Conservation (phyloP, 805 yeast species). For the Saturnispora besseyi region DNA sequence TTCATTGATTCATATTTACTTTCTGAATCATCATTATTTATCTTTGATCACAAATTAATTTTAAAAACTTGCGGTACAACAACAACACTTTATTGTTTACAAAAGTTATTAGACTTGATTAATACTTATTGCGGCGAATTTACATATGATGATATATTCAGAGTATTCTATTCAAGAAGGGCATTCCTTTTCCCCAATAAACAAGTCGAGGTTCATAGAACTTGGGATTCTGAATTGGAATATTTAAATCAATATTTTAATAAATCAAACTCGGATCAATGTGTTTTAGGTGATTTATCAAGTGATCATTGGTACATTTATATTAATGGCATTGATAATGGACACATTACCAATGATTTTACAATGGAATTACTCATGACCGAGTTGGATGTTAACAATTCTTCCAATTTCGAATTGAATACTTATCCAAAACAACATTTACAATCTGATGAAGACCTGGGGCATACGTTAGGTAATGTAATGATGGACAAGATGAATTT, state of each 20-base stretch:
- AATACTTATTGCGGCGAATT: conserved; percentile 33
- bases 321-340: conserved; percentile 39
- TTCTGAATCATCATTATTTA: conserved; percentile 85
- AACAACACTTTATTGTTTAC: conserved; percentile 72
- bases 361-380: conserved; percentile 91
- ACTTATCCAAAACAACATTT: conserved; percentile 28
- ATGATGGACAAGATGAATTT: conserved; percentile 59
- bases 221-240: conserved; percentile 75
- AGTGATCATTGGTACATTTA: conserved; percentile 90
- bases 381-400: conserved; percentile 49
- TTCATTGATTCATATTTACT: conserved; percentile 75
- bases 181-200: conserved; percentile 86
- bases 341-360: conserved; percentile 30
- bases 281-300: conserved; percentile 71
- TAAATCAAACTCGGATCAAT: conserved; percentile 49
- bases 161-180: conserved; percentile 84
- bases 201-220: conserved; percentile 72
- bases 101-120: conserved; percentile 49
- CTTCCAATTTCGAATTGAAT: conserved; percentile 42
- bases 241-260: conserved; percentile 59
- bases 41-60: conserved; percentile 75
- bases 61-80: conserved; percentile 97
- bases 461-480: conserved; percentile 69
- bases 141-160: conserved; percentile 34
- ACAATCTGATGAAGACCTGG: conserved; percentile 52